phyloP scores from a whole-genome alignment of 192 early-diverging fungal species.

The Allomyces arbusculus region DNA sequence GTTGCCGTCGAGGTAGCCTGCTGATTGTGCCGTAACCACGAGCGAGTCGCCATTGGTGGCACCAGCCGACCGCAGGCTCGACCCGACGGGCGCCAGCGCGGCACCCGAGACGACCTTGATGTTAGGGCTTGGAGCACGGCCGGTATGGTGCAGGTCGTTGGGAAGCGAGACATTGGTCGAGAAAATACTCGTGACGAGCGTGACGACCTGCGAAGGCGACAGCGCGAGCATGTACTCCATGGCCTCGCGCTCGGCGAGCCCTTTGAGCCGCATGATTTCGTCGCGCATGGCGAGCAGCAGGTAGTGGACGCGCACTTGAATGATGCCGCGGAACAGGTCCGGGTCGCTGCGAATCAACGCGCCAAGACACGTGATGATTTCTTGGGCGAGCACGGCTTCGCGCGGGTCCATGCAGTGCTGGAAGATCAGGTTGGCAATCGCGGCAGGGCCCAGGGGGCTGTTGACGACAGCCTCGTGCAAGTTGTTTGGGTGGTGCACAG shows the following conservation, averaged over 20 bases:
- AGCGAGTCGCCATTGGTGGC: slow-evolving; percentile 22
- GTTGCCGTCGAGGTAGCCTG: slow-evolving; percentile 50
- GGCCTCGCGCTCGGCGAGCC: slow-evolving; percentile 57
- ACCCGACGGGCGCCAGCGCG: slow-evolving; percentile 1
- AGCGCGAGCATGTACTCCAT: slow-evolving; percentile 58
- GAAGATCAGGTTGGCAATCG: slow-evolving; percentile 40
- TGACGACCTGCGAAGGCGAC: slow-evolving; percentile 55
- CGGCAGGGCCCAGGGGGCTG: slow-evolving; percentile 45
- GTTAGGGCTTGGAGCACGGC: too few relatives aligned
- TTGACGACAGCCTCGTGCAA: slow-evolving; percentile 43
- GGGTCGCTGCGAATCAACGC: slow-evolving; percentile 46
- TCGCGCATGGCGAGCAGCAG: slow-evolving; percentile 71
- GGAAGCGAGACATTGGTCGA: too few relatives aligned
- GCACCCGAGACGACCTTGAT: too few relatives aligned
- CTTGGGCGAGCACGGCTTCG: slow-evolving; percentile 64
- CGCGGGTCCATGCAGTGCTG: slow-evolving; percentile 60
- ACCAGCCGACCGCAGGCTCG: slow-evolving; percentile 4
- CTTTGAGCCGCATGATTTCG: slow-evolving; percentile 52
- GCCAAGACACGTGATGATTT: slow-evolving; percentile 60
- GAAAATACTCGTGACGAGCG: slow-evolving; percentile 41
- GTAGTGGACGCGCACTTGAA: slow-evolving; percentile 58
- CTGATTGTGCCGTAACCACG: slow-evolving; percentile 42
- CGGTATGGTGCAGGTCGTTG: too few relatives aligned
- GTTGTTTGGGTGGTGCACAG: too few relatives aligned
- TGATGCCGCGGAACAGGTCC: slow-evolving; percentile 57